Percentiles rank a stretch among this genome's conserved stretches.
These are phyloP conservation scores for Arachis hypogaea DNA, from an alignment of 306 rosid species.

Conservation along the genomic window DNA sequence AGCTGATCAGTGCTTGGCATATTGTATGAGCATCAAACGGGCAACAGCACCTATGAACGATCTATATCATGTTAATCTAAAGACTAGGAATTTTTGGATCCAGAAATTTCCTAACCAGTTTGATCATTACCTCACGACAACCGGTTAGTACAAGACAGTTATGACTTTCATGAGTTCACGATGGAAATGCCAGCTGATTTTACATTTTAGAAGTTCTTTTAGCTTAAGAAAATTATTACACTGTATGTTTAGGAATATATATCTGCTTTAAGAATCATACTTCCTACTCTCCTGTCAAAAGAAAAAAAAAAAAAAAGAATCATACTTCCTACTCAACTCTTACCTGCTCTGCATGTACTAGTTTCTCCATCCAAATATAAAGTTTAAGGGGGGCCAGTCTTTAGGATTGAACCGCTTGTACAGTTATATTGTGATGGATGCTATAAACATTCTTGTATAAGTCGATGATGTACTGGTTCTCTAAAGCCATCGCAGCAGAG, in stretches of 20 bases:
- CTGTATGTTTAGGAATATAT: conserved; percentile 11
- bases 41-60: conserved; percentile 23
- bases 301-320: background rate
- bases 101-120: conserved; percentile 21
- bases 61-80: conserved; percentile 13
- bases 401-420: conserved; percentile 26
- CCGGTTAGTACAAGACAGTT: background rate
- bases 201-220: conserved; percentile 17
- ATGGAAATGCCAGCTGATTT: conserved; percentile 31
- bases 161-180: conserved; percentile 19
- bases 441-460: background rate
- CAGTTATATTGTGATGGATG: conserved; percentile 15
- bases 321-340: conserved; percentile 18
- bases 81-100: conserved; percentile 14
- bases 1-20: conserved; percentile 3
- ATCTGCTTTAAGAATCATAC: conserved; percentile 27
- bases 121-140: conserved; percentile 22
- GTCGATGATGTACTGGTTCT: background rate
- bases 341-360: conserved; percentile 10
- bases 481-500: background rate
- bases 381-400: conserved; percentile 9
- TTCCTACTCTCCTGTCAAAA: background rate
- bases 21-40: conserved; percentile 12
- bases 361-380: conserved; percentile 30
- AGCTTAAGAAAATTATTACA: conserved; percentile 35